Evolutionary conservation across 2,329 filamentous ascomycete species (phyloP).

Genomic region (Cercospora sojina): DNA sequence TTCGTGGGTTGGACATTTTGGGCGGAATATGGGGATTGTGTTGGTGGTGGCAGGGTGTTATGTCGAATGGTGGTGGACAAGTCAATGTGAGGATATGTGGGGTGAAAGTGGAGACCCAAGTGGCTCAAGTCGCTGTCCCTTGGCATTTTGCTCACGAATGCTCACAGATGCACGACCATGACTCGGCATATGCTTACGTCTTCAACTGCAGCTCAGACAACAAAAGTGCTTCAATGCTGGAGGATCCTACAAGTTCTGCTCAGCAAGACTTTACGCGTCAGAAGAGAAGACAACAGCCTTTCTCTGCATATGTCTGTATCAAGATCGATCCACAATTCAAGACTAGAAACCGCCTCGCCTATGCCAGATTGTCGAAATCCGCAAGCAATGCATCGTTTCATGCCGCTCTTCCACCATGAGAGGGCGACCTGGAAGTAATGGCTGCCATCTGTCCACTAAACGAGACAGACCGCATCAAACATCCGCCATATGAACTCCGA

Average conservation of each 20-base stretch:
- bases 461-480: neutral
- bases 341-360: conserved; percentile 12
- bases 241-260: neutral
- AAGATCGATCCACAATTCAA: conserved; percentile 1
- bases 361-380: conserved; percentile 12
- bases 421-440: neutral
- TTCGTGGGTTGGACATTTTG: conserved; percentile 75
- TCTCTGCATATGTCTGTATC: conserved; percentile 11
- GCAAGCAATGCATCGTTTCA: conserved; percentile 16
- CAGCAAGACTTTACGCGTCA: neutral
- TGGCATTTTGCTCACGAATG: neutral
- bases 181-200: neutral
- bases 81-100: neutral
- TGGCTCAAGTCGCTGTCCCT: neutral
- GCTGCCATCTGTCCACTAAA: neutral
- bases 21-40: neutral
- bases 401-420: neutral
- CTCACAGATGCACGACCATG: neutral
- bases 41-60: neutral
- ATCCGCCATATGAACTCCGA: conserved; percentile 2
- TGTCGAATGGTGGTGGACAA: neutral
- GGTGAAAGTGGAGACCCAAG: neutral
- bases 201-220: neutral
- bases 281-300: neutral
- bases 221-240: neutral